Evolutionary conservation across 805 yeast genomes (phyloP).

Genomic region (Starmerella riodocensis): DNA sequence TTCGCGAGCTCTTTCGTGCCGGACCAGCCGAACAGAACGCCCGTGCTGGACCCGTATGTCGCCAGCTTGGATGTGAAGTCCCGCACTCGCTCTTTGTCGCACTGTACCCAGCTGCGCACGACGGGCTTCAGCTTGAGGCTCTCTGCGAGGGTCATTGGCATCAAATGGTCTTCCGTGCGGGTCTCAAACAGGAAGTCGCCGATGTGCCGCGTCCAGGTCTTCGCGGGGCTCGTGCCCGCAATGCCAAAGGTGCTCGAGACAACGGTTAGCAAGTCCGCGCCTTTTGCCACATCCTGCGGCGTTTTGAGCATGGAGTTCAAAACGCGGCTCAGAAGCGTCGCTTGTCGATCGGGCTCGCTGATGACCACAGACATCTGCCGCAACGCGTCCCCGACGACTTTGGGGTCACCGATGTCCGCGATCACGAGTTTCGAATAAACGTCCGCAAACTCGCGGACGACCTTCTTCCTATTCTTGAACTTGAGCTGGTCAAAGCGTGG

Average conservation of each 20-base stretch:
- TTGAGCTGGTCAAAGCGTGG: constrained; percentile 11
- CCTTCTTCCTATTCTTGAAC: constrained; percentile 25
- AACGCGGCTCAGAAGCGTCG: constrained; percentile 38
- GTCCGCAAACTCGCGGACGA: constrained; percentile 46
- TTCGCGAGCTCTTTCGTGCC: constrained; percentile 52
- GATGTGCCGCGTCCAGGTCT: constrained; percentile 51
- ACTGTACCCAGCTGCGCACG: constrained; percentile 48
- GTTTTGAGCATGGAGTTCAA: constrained; percentile 23
- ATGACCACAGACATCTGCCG: constrained; percentile 34
- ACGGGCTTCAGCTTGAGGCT: constrained; percentile 41
- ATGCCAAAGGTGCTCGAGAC: constrained; percentile 5
- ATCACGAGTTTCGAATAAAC: constrained; percentile 28
- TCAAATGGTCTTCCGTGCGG: constrained; percentile 31
- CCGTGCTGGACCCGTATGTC: constrained; percentile 37
- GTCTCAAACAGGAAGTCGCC: constrained; percentile 53
- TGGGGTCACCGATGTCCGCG: constrained; percentile 5
- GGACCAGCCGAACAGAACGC: constrained; percentile 52
- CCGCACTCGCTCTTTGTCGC: constrained; percentile 45
- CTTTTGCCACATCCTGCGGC: constrained; percentile 6
- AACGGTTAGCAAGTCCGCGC: constrained; percentile 6
- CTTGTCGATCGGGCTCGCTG: constrained; percentile 50
- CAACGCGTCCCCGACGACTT: constrained; percentile 28
- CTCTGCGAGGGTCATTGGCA: constrained; percentile 28
- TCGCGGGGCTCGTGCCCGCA: constrained; percentile 27
- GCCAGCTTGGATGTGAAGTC: constrained; percentile 38